phyloP scores from a whole-genome alignment of 2,329 filamentous ascomycete genomes.

The Alternaria burnsii region DNA sequence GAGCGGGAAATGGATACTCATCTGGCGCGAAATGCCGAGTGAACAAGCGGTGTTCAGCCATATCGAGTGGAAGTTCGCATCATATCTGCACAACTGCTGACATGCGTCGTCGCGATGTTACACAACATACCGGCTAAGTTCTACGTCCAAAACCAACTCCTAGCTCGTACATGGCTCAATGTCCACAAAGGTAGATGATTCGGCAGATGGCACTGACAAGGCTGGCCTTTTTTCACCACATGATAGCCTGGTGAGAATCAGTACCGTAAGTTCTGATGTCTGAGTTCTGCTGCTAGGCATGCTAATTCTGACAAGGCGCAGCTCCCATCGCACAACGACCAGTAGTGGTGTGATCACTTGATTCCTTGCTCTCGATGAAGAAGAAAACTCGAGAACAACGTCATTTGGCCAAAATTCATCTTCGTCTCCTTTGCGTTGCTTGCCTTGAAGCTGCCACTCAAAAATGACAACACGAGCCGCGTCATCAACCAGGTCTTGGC shows the following conservation, averaged over 20 bases:
- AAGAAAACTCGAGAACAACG: background rate
- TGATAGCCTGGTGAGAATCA: background rate
- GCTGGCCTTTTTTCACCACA: background rate
- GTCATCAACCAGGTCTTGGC: background rate
- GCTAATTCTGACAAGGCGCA: background rate
- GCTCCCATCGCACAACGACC: background rate
- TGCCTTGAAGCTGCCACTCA: background rate
- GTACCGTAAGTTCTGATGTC: background rate
- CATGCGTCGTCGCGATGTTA: conserved; percentile 15
- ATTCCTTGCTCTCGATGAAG: background rate
- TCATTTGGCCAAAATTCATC: background rate
- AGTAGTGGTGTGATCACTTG: background rate
- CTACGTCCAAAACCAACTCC: background rate
- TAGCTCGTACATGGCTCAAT: background rate
- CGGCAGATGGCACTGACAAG: background rate
- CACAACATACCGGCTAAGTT: conserved; percentile 11
- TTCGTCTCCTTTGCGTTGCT: background rate
- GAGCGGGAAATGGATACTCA: background rate
- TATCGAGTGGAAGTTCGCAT: background rate
- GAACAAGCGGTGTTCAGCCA: background rate
- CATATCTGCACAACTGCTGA: conserved; percentile 12
- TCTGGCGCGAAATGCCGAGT: background rate
- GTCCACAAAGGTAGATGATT: background rate
- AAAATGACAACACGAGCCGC: background rate
- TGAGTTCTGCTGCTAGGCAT: background rate